A percentile compares a stretch with the other conserved stretches of the same genome.
These are phyloP conservation scores for Penicillium sp. DNA, from an alignment of 2,329 filamentous ascomycete genomes.

Conservation along the genomic window DNA sequence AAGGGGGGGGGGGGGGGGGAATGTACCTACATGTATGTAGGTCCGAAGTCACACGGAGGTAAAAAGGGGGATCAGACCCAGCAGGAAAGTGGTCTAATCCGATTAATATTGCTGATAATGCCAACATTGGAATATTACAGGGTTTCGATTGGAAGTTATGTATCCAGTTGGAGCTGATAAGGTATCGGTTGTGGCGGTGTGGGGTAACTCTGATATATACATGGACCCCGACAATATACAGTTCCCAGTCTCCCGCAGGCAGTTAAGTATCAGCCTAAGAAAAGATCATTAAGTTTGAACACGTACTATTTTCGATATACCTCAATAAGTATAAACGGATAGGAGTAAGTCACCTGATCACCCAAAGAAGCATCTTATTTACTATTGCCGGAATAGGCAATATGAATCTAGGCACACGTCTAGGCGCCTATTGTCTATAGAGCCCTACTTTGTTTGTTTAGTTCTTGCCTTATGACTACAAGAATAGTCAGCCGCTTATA, in stretches of 20 bases:
- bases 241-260: too few species aligned
- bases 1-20: background rate
- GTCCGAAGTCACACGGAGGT: background rate
- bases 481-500: too few species aligned
- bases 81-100: background rate
- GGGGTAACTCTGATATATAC: background rate
- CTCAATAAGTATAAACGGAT: background rate
- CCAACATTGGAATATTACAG: background rate
- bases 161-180: background rate
- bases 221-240: background rate
- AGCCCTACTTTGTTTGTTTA: conserved; percentile 29
- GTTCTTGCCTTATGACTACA: conserved; percentile 21
- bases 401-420: conserved; percentile 14
- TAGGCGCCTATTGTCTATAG: conserved; percentile 19
- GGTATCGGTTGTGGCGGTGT: background rate
- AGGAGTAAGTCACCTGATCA: too few species aligned
- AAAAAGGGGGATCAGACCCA: background rate
- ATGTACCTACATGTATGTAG: background rate
- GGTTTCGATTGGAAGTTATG: background rate
- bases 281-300: background rate
- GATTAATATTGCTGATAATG: background rate
- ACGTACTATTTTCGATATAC: too few species aligned
- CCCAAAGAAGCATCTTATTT: conserved; percentile 23
- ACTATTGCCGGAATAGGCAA: conserved; percentile 20
- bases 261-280: background rate